Percentiles rank a stretch among this genome's conserved stretches.
Conservation (phyloP, 116 monocot genomes). For the Zostera marina region DNA sequence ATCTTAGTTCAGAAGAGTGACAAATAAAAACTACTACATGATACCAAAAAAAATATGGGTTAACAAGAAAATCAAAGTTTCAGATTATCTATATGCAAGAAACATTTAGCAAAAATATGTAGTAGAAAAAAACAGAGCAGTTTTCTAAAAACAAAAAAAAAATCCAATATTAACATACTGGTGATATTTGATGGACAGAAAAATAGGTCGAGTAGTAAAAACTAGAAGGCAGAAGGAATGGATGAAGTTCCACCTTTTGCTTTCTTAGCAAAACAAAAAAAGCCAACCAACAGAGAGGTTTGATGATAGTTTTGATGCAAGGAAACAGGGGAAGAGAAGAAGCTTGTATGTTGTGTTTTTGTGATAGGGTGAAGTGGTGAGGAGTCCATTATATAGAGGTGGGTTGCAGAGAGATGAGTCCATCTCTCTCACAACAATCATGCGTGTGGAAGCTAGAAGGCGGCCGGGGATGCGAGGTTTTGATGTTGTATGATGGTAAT, state of each 20-base stretch:
- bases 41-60: neutral
- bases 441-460: constrained; percentile 17
- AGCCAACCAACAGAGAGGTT: too few species aligned
- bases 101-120: too few species aligned
- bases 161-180: too few species aligned
- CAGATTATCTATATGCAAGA: too few species aligned
- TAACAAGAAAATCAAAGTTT: too few species aligned
- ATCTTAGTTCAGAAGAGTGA: neutral
- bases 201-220: neutral
- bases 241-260: neutral
- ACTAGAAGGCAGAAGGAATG: neutral
- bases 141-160: too few species aligned
- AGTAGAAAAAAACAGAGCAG: too few species aligned
- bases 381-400: too few species aligned
- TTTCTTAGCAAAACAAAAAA: neutral
- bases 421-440: constrained; percentile 15
- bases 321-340: too few species aligned
- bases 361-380: too few species aligned
- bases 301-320: too few species aligned
- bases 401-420: neutral
- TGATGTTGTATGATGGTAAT: constrained; percentile 17
- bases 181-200: neutral
- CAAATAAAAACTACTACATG: neutral
- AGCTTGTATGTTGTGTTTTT: too few species aligned
- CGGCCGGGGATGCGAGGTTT: constrained; percentile 13